These are phyloP conservation scores for Pisolithus sp. DNA, from an alignment of 768 basidiomycete genomes.

Conservation along the genomic window DNA sequence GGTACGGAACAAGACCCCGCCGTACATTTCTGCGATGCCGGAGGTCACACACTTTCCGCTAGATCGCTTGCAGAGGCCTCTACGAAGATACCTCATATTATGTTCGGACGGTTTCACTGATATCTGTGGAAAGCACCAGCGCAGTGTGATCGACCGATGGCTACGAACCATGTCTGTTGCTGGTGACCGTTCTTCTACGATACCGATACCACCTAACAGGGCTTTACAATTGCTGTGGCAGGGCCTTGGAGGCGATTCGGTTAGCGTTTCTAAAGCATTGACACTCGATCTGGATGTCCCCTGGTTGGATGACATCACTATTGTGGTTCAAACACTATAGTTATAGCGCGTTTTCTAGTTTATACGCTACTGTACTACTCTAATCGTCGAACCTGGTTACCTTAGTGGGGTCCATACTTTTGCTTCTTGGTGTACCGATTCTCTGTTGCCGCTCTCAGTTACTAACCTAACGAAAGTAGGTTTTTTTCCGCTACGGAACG, in stretches of 20 bases:
- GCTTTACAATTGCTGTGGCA: constrained; percentile 53
- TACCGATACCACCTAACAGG: constrained; percentile 35
- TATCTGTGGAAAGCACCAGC: constrained; percentile 46
- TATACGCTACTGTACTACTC: background rate
- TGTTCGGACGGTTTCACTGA: constrained; percentile 66
- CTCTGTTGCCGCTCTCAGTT: no score
- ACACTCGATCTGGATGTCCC: constrained; percentile 58
- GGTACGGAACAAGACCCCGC: constrained; percentile 54
- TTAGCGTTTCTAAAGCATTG: constrained; percentile 49
- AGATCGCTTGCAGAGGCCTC: constrained; percentile 18
- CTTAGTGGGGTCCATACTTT: background rate
- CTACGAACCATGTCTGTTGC: constrained; percentile 37
- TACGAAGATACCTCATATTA: constrained; percentile 51
- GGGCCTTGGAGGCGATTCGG: constrained; percentile 50
- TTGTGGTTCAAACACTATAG: constrained; percentile 55
- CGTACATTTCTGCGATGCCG: constrained; percentile 60
- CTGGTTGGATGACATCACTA: constrained; percentile 66
- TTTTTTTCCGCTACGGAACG: no score
- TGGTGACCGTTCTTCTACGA: constrained; percentile 4
- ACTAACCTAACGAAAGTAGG: no score
- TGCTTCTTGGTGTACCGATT: no score
- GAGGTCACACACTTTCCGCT: constrained; percentile 55
- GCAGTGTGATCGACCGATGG: constrained; percentile 47
- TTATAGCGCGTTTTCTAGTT: background rate
- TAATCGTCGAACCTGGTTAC: background rate